Evolutionary conservation across 805 yeast genomes (phyloP).

Genomic region (Suhomyces tanzawaensis): DNA sequence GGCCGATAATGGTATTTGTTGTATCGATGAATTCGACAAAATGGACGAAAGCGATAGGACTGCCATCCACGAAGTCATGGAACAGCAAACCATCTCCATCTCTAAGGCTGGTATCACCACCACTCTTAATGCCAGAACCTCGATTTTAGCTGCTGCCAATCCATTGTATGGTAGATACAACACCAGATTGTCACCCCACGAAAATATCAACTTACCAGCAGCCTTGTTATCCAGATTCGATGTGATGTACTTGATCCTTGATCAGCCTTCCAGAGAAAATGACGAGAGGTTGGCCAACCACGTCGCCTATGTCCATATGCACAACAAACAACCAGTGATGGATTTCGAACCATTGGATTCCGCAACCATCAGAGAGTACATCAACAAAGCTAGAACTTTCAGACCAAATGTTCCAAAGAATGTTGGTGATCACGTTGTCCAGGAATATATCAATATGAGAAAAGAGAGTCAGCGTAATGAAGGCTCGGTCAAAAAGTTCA

Average conservation of each 20-base stretch:
- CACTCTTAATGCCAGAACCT: conserved; percentile 90
- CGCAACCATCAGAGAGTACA: conserved; percentile 77
- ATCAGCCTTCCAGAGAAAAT: conserved; percentile 71
- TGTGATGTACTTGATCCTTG: conserved; percentile 80
- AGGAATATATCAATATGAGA: conserved; percentile 84
- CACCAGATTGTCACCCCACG: conserved; percentile 84
- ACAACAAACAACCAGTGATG: conserved; percentile 78
- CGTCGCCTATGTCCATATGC: conserved; percentile 95
- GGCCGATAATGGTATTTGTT: conserved; percentile 97
- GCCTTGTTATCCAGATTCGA: conserved; percentile 95
- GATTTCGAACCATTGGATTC: conserved; percentile 77
- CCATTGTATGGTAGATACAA: conserved; percentile 95
- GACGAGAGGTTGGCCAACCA: conserved; percentile 90
- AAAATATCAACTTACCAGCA: conserved; percentile 94
- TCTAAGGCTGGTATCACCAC: conserved; percentile 98
- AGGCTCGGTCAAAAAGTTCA: conserved; percentile 72
- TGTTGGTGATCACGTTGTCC: conserved; percentile 84
- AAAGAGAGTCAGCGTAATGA: conserved; percentile 84
- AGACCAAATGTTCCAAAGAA: conserved; percentile 82
- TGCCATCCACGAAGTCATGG: conserved; percentile 99
- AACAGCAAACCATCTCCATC: conserved; percentile 95
- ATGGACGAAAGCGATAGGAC: conserved; percentile 97
- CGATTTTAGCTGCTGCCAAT: conserved; percentile 97
- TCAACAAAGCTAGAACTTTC: conserved; percentile 77
- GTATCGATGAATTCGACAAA: conserved; percentile 98